Percentiles rank a stretch among this genome's conserved stretches.
These are phyloP conservation scores for Nicotiana sylvestris DNA, from an alignment of 257 asterid species.

Conservation along the genomic window DNA sequence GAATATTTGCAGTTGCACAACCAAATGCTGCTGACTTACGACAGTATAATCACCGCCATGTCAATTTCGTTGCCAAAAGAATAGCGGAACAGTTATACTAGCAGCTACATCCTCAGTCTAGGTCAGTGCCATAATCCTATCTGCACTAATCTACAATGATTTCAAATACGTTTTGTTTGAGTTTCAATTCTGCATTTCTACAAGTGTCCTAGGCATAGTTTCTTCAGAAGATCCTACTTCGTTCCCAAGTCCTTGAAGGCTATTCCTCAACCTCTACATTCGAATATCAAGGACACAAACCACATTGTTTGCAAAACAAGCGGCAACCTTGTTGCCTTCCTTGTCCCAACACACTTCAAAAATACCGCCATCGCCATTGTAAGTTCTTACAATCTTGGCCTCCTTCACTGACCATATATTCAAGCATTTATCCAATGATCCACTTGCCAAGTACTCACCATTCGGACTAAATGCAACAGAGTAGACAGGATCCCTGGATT, in stretches of 20 bases:
- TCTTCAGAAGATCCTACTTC: neutral
- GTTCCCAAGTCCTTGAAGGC: neutral
- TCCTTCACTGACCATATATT: slow-evolving; percentile 96
- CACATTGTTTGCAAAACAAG: slow-evolving; percentile 79
- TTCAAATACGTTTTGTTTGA: neutral
- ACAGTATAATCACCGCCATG: neutral
- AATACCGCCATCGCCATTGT: slow-evolving; percentile 74
- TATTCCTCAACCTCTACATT: slow-evolving; percentile 31
- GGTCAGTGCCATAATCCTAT: neutral
- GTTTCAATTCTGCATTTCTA: neutral
- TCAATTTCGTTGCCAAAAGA: neutral
- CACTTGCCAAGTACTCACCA: slow-evolving; percentile 85
- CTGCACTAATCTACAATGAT: neutral
- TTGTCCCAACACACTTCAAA: slow-evolving; percentile 98
- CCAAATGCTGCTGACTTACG: neutral
- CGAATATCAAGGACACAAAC: slow-evolving; percentile 85
- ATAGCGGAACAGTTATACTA: neutral
- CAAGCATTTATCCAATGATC: slow-evolving; percentile 85
- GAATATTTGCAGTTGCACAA: neutral
- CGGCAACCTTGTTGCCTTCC: slow-evolving; percentile 85
- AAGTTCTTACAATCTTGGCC: slow-evolving; percentile 74
- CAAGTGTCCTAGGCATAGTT: no score
- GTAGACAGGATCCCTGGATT: slow-evolving; percentile 80
- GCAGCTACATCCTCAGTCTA: neutral
- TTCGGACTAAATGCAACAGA: slow-evolving; percentile 94